Evolutionary conservation across 2,329 filamentous ascomycete genomes (phyloP).

Genomic region (Pseudogymnoascus sp.): DNA sequence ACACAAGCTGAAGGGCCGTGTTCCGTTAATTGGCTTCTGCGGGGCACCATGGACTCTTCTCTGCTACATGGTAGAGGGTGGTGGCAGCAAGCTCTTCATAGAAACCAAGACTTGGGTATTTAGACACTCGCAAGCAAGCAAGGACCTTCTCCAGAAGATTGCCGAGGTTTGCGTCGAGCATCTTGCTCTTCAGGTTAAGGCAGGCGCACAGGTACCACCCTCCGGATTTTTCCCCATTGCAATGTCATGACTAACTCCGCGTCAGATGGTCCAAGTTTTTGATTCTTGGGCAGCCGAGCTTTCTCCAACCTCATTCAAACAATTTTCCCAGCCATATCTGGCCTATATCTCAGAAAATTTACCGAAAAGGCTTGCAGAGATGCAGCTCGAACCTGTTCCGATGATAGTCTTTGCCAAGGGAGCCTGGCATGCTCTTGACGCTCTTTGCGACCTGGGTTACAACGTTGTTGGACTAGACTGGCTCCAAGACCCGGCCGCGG

Average conservation of each 20-base stretch:
- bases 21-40: slow-evolving; percentile 93
- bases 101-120: slow-evolving; percentile 97
- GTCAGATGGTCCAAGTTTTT: slow-evolving; percentile 83
- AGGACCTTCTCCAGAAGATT: slow-evolving; percentile 81
- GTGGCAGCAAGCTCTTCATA: slow-evolving; percentile 89
- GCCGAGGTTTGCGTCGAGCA: slow-evolving; percentile 92
- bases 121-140: slow-evolving; percentile 72
- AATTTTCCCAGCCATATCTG: slow-evolving; percentile 82
- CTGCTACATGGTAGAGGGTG: slow-evolving; percentile 98
- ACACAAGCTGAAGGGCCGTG: slow-evolving; percentile 76
- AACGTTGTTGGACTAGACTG: slow-evolving; percentile 93
- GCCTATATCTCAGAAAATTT: slow-evolving; percentile 75
- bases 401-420: slow-evolving; percentile 99
- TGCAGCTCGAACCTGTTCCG: slow-evolving; percentile 73
- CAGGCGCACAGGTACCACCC: slow-evolving; percentile 70
- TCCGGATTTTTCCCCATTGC: neutral
- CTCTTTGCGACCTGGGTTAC: slow-evolving; percentile 81
- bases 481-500: slow-evolving; percentile 82
- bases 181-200: slow-evolving; percentile 82
- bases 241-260: neutral
- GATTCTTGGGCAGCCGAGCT: slow-evolving; percentile 97
- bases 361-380: slow-evolving; percentile 63
- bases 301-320: slow-evolving; percentile 72
- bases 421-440: slow-evolving; percentile 88
- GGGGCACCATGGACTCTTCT: slow-evolving; percentile 94